These are phyloP conservation scores for Blastosporella zonata DNA, from an alignment of 1,284 basidiomycete species.

Conservation along the genomic window DNA sequence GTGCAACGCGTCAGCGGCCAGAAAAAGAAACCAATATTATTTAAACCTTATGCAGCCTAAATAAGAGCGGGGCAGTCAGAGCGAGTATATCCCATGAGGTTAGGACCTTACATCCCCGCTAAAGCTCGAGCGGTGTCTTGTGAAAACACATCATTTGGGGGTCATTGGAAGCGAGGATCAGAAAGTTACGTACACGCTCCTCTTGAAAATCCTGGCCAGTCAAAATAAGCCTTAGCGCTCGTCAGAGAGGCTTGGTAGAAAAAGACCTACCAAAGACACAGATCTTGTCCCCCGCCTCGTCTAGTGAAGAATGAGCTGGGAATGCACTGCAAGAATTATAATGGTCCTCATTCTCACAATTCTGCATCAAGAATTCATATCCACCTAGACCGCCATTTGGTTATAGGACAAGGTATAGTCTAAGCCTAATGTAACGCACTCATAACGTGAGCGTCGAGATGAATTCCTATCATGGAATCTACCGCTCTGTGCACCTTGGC, in stretches of 20 bases:
- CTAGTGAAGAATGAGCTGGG: conserved; percentile 1
- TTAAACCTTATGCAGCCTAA: conserved; percentile 21
- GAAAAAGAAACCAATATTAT: neutral
- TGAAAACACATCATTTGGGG: neutral
- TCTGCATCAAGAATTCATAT: conserved; percentile 65
- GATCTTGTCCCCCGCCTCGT: conserved; percentile 19
- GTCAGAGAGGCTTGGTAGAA: neutral
- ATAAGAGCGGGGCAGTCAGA: neutral
- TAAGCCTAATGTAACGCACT: conserved; percentile 36
- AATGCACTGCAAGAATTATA: neutral
- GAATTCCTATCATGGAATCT: conserved; percentile 39
- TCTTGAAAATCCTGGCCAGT: conserved; percentile 17
- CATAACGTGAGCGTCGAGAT: conserved; percentile 54
- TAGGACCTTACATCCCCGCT: conserved; percentile 16
- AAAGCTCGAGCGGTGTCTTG: conserved; percentile 20
- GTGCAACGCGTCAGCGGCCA: neutral
- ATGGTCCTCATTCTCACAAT: conserved; percentile 34
- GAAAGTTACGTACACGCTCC: conserved; percentile 16
- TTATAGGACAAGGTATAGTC: too few relatives aligned
- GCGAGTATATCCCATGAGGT: too few relatives aligned
- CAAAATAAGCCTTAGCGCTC: neutral
- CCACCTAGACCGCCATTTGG: conserved; percentile 37
- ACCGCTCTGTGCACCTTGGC: conserved; percentile 31
- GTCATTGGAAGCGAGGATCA: neutral
- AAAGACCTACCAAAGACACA: conserved; percentile 19